Conservation (phyloP, 75 land plant genomes). For the Cupressus sempervirens region DNA sequence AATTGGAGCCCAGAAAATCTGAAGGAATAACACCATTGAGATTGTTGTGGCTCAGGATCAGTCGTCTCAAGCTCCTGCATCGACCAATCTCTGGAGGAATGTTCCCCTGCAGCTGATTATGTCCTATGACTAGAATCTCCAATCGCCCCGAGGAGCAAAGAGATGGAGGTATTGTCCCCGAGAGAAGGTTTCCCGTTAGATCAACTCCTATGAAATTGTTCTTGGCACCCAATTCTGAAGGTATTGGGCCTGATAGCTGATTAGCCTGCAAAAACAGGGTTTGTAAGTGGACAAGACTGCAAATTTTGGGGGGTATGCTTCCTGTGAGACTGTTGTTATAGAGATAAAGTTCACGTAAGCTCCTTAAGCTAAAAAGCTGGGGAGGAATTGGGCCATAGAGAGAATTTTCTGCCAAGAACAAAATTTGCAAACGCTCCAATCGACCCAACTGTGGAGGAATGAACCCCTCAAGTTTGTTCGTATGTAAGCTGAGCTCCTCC, state of each 20-base stretch:
- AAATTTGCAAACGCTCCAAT: too few relatives aligned
- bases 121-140: neutral
- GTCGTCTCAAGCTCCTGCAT: conserved; percentile 29
- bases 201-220: conserved; percentile 36
- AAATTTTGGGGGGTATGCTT: conserved; percentile 39
- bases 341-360: conserved; percentile 27
- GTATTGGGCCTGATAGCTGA: conserved; percentile 52
- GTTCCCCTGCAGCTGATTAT: neutral
- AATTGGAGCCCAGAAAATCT: too few relatives aligned
- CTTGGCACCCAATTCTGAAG: conserved; percentile 34
- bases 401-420: too few relatives aligned
- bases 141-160: conserved; percentile 18
- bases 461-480: too few relatives aligned
- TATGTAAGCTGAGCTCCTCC: too few relatives aligned
- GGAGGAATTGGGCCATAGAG: too few relatives aligned
- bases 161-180: neutral
- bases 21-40: conserved; percentile 49
- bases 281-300: conserved; percentile 31
- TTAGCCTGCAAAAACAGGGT: conserved; percentile 41
- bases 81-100: conserved; percentile 41
- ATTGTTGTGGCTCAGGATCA: conserved; percentile 41
- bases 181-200: conserved; percentile 19
- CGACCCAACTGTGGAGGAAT: too few relatives aligned
- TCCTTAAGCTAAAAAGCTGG: conserved; percentile 13
- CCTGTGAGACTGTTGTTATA: conserved; percentile 58